phyloP scores from a whole-genome alignment of 2,329 filamentous ascomycete species.

The Penicillium sp. region DNA sequence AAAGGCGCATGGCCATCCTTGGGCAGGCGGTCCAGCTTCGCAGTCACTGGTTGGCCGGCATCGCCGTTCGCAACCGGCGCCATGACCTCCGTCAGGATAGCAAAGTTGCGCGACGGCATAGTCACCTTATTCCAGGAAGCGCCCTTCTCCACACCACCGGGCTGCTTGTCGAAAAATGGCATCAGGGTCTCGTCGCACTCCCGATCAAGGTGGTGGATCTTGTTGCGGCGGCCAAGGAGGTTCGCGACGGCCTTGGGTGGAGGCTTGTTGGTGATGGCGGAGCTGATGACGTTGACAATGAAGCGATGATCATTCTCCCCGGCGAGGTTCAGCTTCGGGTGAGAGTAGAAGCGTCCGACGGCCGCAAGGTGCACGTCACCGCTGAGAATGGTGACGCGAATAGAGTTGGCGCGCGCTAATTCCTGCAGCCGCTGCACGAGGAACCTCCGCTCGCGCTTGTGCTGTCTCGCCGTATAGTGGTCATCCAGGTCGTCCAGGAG shows the following conservation, averaged over 20 bases:
- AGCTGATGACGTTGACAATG: constrained; percentile 65
- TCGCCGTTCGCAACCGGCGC: constrained; percentile 27
- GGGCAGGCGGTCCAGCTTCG: constrained; percentile 33
- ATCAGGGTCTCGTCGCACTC: constrained; percentile 67
- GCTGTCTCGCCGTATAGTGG: constrained; percentile 84
- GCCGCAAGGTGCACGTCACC: constrained; percentile 67
- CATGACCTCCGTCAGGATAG: constrained; percentile 59
- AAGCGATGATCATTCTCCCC: constrained; percentile 62
- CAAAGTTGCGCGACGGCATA: constrained; percentile 71
- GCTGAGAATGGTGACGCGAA: constrained; percentile 63
- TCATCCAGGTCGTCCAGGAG: constrained; percentile 66
- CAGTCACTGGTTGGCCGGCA: constrained; percentile 19
- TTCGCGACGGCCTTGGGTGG: constrained; percentile 67
- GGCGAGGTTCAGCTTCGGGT: constrained; percentile 58
- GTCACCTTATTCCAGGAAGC: constrained; percentile 77
- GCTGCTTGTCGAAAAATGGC: constrained; percentile 63
- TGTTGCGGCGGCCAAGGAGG: constrained; percentile 62
- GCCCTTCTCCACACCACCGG: constrained; percentile 62
- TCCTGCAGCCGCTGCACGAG: constrained; percentile 68
- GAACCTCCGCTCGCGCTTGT: constrained; percentile 82
- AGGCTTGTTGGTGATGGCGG: constrained; percentile 68
- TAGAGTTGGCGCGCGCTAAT: constrained; percentile 55
- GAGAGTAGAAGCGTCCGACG: constrained; percentile 65
- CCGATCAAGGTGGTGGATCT: constrained; percentile 64
- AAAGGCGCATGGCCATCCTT: constrained; percentile 71